phyloP scores from a whole-genome alignment of 192 early-diverging fungal genomes.

The Backusella westeae region DNA sequence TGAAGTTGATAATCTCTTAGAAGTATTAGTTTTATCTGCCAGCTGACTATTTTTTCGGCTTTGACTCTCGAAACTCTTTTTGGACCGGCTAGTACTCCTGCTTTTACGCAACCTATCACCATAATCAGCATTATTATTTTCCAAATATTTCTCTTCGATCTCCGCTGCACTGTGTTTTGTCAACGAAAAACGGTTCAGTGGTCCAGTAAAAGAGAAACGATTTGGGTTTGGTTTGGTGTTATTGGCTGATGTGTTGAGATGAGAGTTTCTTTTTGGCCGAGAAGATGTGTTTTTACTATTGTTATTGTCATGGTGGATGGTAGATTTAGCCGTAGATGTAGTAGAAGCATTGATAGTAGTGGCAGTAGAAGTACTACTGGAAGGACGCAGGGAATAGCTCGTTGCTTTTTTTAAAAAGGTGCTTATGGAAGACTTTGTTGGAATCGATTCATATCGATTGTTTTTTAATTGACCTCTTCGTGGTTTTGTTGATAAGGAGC shows the following conservation, averaged over 20 bases:
- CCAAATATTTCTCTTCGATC: neutral
- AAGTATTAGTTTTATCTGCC: neutral
- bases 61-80: conserved; percentile 3
- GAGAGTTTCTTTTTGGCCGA: neutral
- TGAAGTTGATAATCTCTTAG: neutral
- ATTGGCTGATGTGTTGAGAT: neutral
- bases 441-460: neutral
- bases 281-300: neutral
- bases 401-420: conserved; percentile 12
- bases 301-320: neutral
- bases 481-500: neutral
- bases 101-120: neutral
- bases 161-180: neutral
- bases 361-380: neutral
- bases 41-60: neutral
- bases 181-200: conserved; percentile 9
- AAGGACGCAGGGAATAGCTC: conserved; percentile 4
- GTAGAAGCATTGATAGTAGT: neutral
- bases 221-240: neutral
- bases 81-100: neutral
- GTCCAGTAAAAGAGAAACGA: conserved; percentile 5
- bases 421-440: conserved; percentile 1
- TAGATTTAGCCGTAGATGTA: neutral
- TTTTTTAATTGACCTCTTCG: neutral
- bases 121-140: neutral